These are phyloP conservation scores for Hypericum perforatum DNA, from an alignment of 345 rosid genomes.

Conservation along the genomic window DNA sequence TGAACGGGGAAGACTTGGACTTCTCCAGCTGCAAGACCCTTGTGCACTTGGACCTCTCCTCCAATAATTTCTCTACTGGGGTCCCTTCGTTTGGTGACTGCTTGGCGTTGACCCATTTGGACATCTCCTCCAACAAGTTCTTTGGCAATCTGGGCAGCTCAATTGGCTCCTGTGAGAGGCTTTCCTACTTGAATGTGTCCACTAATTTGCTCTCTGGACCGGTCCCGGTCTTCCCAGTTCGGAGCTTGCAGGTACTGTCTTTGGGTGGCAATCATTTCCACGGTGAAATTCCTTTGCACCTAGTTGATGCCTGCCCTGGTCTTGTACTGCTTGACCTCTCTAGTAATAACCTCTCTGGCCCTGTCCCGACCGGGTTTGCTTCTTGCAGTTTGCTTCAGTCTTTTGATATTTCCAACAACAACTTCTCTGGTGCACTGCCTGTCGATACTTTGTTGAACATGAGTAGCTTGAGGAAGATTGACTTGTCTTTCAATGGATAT, in stretches of 20 bases:
- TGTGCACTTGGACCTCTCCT: constrained; percentile 56
- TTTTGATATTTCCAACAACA: constrained; percentile 50
- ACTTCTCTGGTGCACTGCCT: constrained; percentile 68
- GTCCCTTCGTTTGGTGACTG: too few relatives aligned
- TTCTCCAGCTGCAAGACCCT: constrained; percentile 43
- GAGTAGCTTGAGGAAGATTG: constrained; percentile 44
- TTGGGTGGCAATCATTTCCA: constrained; percentile 42
- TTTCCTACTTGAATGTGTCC: constrained; percentile 57
- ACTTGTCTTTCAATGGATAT: constrained; percentile 50
- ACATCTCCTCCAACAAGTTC: too few relatives aligned
- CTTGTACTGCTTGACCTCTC: constrained; percentile 76
- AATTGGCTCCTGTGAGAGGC: constrained; percentile 42
- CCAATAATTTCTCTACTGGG: constrained; percentile 81
- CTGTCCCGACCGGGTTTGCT: constrained; percentile 46
- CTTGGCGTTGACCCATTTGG: too few relatives aligned
- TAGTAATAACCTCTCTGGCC: constrained; percentile 54
- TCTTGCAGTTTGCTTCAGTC: constrained; percentile 50
- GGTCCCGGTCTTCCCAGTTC: constrained; percentile 45
- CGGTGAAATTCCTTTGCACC: constrained; percentile 61
- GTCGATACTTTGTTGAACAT: constrained; percentile 45
- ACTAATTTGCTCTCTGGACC: constrained; percentile 52
- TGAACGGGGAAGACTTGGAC: too few relatives aligned
- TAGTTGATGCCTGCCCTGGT: constrained; percentile 51
- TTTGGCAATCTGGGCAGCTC: constrained; percentile 49
- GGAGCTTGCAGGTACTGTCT: constrained; percentile 39